These are phyloP conservation scores for Amanita rubescens DNA, from an alignment of 768 basidiomycete species.

Conservation along the genomic window DNA sequence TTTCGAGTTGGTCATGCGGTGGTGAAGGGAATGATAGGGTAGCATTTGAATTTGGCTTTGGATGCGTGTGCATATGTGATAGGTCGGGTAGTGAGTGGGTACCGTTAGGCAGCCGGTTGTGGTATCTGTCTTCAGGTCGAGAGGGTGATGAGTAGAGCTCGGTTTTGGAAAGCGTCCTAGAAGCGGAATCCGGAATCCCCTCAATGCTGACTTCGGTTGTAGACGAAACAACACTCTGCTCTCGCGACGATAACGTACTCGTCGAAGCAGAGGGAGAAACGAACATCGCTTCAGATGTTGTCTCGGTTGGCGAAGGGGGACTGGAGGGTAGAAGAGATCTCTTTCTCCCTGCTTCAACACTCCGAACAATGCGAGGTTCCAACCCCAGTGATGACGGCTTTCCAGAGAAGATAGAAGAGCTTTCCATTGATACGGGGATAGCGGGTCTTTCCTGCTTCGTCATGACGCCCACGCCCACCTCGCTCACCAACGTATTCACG, in stretches of 20 bases:
- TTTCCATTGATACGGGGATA: constrained; percentile 5
- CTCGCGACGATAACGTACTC: neutral
- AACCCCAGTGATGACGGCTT: constrained; percentile 4
- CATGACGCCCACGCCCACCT: constrained; percentile 33
- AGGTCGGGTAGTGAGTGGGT: neutral
- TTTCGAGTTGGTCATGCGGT: neutral
- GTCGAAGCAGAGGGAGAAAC: neutral
- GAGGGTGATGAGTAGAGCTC: too few species aligned
- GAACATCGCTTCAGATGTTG: neutral
- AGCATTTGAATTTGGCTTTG: neutral
- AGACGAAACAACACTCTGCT: neutral
- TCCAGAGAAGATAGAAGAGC: constrained; percentile 6
- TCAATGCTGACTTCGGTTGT: neutral
- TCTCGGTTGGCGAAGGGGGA: neutral
- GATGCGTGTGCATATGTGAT: neutral
- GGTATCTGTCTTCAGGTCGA: neutral
- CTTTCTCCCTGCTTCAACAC: neutral
- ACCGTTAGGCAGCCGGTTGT: neutral
- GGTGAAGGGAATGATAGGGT: neutral
- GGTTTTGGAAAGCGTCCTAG: neutral
- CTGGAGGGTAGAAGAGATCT: neutral
- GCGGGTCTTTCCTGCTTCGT: constrained; percentile 17
- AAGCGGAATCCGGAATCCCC: neutral
- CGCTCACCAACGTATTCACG: constrained; percentile 38
- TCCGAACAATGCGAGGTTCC: constrained; percentile 2